phyloP scores from a whole-genome alignment of 352 stramenopile genomes.

The Globisporangium recalcitrans region DNA sequence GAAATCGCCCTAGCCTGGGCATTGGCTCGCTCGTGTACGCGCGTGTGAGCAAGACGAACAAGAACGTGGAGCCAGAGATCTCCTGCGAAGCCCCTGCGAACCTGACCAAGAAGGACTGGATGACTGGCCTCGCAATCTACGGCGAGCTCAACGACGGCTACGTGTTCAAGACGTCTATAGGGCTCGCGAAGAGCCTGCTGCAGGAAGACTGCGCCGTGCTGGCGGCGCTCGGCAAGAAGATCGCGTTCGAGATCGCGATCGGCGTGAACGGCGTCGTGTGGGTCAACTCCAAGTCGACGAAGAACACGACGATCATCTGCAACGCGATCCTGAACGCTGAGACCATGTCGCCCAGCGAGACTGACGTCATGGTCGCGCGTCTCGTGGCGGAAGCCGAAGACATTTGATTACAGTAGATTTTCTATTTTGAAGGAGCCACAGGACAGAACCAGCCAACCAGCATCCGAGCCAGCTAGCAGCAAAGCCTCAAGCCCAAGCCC shows the following conservation, averaged over 20 bases:
- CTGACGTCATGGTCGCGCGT: conserved; percentile 72
- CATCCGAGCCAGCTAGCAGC: too few species aligned
- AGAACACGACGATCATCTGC: conserved; percentile 81
- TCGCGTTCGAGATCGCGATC: conserved; percentile 95
- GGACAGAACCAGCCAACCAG: neutral
- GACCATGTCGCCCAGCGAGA: conserved; percentile 71
- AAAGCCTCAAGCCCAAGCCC: neutral
- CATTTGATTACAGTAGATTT: conserved; percentile 21
- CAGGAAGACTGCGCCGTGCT: conserved; percentile 81
- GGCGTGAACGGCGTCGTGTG: conserved; percentile 96
- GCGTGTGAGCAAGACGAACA: conserved; percentile 83
- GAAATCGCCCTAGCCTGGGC: conserved; percentile 93
- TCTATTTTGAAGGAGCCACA: conserved; percentile 1
- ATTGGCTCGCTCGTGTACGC: conserved; percentile 94
- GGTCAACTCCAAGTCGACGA: conserved; percentile 88
- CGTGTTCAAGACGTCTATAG: conserved; percentile 83
- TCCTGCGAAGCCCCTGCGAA: conserved; percentile 90
- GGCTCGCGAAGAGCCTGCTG: conserved; percentile 66
- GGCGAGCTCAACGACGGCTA: conserved; percentile 93
- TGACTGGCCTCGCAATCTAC: conserved; percentile 96
- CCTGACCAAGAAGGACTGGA: conserved; percentile 96
- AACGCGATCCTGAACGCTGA: conserved; percentile 90
- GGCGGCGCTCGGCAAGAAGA: conserved; percentile 59
- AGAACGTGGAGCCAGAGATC: conserved; percentile 91
- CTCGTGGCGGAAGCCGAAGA: conserved; percentile 57